Percentiles rank a stretch among this genome's conserved stretches.
phyloP scores from a whole-genome alignment of 352 stramenopile genomes.

The Peronospora belbahrii region DNA sequence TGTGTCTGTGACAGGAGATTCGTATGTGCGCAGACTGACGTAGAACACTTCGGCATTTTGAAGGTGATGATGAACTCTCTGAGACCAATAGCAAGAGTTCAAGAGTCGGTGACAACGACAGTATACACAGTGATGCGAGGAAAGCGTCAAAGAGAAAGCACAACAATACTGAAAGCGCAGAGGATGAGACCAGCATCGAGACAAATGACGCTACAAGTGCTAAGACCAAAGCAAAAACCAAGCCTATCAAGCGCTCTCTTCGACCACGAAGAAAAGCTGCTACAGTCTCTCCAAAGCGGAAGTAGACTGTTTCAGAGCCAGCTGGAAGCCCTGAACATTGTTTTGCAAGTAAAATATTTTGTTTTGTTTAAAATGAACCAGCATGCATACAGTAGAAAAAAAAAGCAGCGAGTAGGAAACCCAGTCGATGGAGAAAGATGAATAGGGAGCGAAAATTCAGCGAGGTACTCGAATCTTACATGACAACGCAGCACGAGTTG shows the following conservation, averaged over 20 bases:
- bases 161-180: slow-evolving; percentile 20
- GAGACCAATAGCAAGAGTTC: slow-evolving; percentile 25
- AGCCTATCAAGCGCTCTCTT: slow-evolving; percentile 37
- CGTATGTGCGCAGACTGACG: slow-evolving; percentile 5
- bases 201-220: slow-evolving; percentile 35
- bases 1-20: background rate
- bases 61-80: slow-evolving; percentile 19
- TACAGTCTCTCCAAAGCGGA: slow-evolving; percentile 34
- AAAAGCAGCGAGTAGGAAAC: slow-evolving; percentile 18
- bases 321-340: slow-evolving; percentile 2
- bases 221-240: slow-evolving; percentile 15
- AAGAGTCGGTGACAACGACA: slow-evolving; percentile 22
- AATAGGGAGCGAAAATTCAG: slow-evolving; percentile 8
- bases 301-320: slow-evolving; percentile 16
- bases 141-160: slow-evolving; percentile 15
- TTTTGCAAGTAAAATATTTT: slow-evolving; percentile 28
- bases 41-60: background rate
- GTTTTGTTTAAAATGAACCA: slow-evolving; percentile 37
- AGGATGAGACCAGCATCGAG: slow-evolving; percentile 43
- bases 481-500: slow-evolving; percentile 96
- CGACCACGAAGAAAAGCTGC: slow-evolving; percentile 44
- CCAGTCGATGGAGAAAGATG: slow-evolving; percentile 13
- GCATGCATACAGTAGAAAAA: slow-evolving; percentile 30
- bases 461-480: slow-evolving; percentile 42
- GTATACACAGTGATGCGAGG: slow-evolving; percentile 19